phyloP scores from a whole-genome alignment of 2,329 filamentous ascomycete species.

The Neonectria punicea region DNA sequence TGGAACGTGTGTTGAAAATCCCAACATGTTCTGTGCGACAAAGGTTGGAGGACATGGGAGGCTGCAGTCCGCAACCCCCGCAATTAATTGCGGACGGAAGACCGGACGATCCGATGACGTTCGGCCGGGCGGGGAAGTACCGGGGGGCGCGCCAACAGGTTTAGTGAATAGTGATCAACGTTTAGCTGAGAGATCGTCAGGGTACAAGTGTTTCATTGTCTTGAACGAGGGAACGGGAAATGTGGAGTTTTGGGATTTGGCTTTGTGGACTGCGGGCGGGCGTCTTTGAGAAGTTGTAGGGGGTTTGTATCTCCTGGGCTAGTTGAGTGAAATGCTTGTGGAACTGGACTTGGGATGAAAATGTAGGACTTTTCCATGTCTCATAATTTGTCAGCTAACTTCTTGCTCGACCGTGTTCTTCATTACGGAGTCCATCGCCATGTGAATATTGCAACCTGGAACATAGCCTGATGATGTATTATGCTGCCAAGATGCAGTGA shows the following conservation, averaged over 20 bases:
- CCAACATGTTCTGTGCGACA: not conserved
- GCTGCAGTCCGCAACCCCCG: not conserved
- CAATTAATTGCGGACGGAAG: not conserved
- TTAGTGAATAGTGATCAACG: conserved; percentile 4
- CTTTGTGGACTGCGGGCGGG: not conserved
- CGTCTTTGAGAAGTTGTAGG: not conserved
- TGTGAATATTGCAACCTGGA: not conserved
- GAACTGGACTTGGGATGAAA: not conserved
- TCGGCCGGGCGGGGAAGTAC: not conserved
- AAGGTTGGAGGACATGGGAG: not conserved
- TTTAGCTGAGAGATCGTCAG: conserved; percentile 3
- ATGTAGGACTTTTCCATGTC: not conserved
- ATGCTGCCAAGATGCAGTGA: not conserved
- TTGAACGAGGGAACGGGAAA: not conserved
- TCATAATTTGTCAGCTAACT: not conserved
- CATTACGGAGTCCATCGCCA: not conserved
- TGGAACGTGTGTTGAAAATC: not conserved
- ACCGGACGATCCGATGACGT: conserved; percentile 1
- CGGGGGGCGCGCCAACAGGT: not conserved
- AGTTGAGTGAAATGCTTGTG: no score
- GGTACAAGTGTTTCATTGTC: conserved; percentile 10
- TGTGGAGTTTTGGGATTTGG: not conserved
- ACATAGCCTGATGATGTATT: not conserved
- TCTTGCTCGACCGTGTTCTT: not conserved
- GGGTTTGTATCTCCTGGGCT: no score